Conservation (phyloP, 371 early-diverging fungal genomes). For the Mortierella sp. region DNA sequence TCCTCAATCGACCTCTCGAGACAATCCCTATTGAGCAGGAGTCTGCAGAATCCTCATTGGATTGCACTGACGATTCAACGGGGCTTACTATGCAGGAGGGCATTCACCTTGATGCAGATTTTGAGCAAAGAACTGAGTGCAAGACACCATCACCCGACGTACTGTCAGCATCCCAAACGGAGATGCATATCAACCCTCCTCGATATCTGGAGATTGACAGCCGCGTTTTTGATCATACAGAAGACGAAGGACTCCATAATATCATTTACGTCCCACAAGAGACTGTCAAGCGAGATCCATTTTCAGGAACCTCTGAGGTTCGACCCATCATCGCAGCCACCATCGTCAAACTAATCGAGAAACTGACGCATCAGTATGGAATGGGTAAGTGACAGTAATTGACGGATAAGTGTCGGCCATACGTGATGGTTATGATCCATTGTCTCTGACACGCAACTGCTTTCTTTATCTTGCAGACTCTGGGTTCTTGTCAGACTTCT, state of each 20-base stretch:
- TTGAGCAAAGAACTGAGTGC: too few species aligned
- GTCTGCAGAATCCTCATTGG: background rate
- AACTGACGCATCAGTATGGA: constrained; percentile 60
- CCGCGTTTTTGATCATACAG: constrained; percentile 27
- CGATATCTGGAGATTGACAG: constrained; percentile 34
- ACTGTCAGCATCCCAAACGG: background rate
- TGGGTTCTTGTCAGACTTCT: constrained; percentile 75
- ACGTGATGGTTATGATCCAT: too few species aligned
- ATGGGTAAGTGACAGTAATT: too few species aligned
- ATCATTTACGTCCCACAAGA: constrained; percentile 28
- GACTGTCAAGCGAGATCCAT: background rate
- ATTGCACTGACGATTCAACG: too few species aligned
- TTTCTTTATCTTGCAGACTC: constrained; percentile 57
- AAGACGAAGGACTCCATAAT: constrained; percentile 13
- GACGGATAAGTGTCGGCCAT: too few species aligned
- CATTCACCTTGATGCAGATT: too few species aligned
- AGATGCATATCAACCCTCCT: constrained; percentile 24
- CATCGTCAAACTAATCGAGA: constrained; percentile 69
- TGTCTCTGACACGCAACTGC: too few species aligned
- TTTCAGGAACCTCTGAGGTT: constrained; percentile 5
- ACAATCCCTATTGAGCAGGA: background rate
- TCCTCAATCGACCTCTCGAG: background rate
- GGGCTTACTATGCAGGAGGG: too few species aligned
- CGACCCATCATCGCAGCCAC: constrained; percentile 62
- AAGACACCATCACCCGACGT: too few species aligned